Base-by-base conservation (phyloP, 192 early-diverging fungal species). In the Coemansia sp. region DNA sequence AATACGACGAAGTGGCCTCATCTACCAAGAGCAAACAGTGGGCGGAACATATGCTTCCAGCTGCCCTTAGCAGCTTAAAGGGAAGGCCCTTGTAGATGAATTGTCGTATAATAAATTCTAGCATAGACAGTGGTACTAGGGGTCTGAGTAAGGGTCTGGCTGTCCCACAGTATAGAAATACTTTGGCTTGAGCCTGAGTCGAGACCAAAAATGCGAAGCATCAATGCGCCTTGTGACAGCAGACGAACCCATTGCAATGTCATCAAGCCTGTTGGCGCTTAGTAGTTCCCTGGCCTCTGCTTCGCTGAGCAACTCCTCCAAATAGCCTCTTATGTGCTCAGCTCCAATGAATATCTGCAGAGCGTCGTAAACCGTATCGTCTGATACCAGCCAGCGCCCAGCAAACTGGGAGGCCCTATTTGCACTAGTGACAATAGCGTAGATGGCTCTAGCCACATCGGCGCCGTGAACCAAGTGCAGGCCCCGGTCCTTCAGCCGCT, bases 301-400 rank as follows among this genome's bases (percentile, higher is more conserved):
- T n/a, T 62, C 63, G 20, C 50, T 23, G 18, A 75, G 31, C 43
- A 81, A 59, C 26, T 71, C 66, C n/a, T 38, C 57, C 28, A 81
- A 18, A 40, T 67, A 57, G 23, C 48, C 60, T 35, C 69, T 63
- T 23, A 81, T 33, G 14, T 56, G 55, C 28, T 34, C 31, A 4
- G 71, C 78, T n/a, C 60, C 31, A n/a, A 66, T 46, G 18, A 77
- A 35, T 20, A 70, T 59, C 62, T 77, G 48, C 20, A 82, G 58
- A 26, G 63, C 66, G 57, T 82, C 79, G 35, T 82, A 70, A 5
- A 77, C 76, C 33, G 26, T 48, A 34, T 38, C 58, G 21, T 82
- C 79, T 0, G 79, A 77, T 14, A 82, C 59, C 16, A 82, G 65
- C 79, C 79, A 82, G 9, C 79, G 59, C 1, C 75, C 75, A 23